Evolutionary conservation across 1,139 yeast genomes (phyloP).

Genomic region (Kurtzmaniella natalensis): DNA sequence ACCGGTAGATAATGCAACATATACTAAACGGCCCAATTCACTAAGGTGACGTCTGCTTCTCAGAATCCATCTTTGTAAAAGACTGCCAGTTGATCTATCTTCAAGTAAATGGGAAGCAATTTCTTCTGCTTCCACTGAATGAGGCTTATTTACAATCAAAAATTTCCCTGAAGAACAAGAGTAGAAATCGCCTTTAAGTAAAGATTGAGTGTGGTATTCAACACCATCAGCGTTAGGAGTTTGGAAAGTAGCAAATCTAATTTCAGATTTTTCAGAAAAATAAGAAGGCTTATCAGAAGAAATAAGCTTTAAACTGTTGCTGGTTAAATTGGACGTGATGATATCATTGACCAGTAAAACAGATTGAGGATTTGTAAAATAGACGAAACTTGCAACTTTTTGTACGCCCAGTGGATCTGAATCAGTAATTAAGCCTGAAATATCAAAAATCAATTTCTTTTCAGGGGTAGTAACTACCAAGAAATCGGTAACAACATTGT

Average conservation of each 20-base stretch:
- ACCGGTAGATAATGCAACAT: slow-evolving; percentile 2
- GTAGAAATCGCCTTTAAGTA: slow-evolving; percentile 7
- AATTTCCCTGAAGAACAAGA: slow-evolving; percentile 8
- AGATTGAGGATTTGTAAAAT: not conserved
- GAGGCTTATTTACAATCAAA: slow-evolving; percentile 28
- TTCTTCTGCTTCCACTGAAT: slow-evolving; percentile 23
- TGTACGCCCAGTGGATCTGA: slow-evolving; percentile 14
- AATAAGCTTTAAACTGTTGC: not conserved
- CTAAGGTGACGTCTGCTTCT: slow-evolving; percentile 32
- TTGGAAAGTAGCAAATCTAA: not conserved
- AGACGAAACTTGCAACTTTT: not conserved
- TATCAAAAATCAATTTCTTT: slow-evolving; percentile 21
- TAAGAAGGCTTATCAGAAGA: not conserved
- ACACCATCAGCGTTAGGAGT: not conserved
- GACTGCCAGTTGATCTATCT: slow-evolving; percentile 18
- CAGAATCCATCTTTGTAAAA: slow-evolving; percentile 25
- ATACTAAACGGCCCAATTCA: slow-evolving; percentile 28
- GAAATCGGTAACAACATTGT: slow-evolving; percentile 17
- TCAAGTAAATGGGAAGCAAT: slow-evolving; percentile 30
- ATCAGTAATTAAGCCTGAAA: slow-evolving; percentile 24
- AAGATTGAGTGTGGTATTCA: not conserved
- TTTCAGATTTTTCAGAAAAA: not conserved
- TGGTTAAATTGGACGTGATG: not conserved
- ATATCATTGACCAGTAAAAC: not conserved
- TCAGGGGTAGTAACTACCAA: slow-evolving; percentile 11